Base-by-base conservation (phyloP, 257 asterid species). In the Gentiana dahurica region DNA sequence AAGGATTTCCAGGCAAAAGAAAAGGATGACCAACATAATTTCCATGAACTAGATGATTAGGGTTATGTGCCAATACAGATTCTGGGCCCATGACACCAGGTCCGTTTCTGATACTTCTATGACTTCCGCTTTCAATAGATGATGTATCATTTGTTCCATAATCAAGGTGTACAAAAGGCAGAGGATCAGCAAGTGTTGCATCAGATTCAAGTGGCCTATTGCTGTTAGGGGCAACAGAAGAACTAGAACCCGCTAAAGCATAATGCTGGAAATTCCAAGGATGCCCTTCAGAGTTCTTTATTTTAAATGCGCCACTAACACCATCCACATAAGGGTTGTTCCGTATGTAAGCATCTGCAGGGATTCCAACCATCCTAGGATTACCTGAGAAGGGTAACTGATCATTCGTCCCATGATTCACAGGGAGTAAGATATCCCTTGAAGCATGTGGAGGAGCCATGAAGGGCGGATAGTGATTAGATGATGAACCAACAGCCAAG, bases 1-100 rank as follows among this genome's bases (percentile, higher is more conserved):
- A 81, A 61, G 87, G 83, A 68, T 75, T 65, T 15, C 82, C 80
- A 12, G 85, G 85, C 59, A 76, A 60, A 51, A 67, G 95, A 70
- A 75, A 72, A 9, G 84, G 76, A 12, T 71, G 87, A 53, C 71
- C 76, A 51, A 63, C 77, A 73, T 74, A 81, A 65, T 63, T 85
- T 65, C 90, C 93, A 65, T 68, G 93, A 58, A 69, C 60, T 60
- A 78, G 59, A 61, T 68, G 70, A 70, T 76, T 68, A 15, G 69
- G 1, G 43, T 68, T 77, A 48, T 63, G 90, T 3, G 77, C 68
- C 70, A 67, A 35, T 12, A 53, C 65, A 63, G 89, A 61, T 43
- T 80, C 86, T 34, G 64, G 70, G 59, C 78, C 81, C 58, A 73
- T 51, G 62, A 66, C 67, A 62, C 67, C 73, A 37, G 69, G 64